These are phyloP conservation scores for Auriscalpium vulgare DNA, from an alignment of 768 basidiomycete genomes.

Conservation along the genomic window DNA sequence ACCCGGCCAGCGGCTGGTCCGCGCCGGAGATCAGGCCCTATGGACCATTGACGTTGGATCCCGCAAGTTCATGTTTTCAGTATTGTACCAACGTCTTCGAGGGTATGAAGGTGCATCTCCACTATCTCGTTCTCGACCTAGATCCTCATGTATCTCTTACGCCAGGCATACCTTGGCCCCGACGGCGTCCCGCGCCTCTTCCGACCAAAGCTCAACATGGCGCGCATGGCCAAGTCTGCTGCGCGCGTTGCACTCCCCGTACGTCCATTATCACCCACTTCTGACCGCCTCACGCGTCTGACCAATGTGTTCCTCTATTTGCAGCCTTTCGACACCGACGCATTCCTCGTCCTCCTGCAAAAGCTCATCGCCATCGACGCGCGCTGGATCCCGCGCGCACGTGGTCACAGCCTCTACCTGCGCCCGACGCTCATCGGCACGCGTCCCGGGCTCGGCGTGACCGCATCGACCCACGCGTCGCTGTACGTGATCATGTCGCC, in stretches of 20 bases:
- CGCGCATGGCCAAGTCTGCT: slow-evolving; percentile 61
- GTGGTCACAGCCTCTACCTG: slow-evolving; percentile 81
- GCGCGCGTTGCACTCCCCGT: slow-evolving; percentile 70
- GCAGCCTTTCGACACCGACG: slow-evolving; percentile 37
- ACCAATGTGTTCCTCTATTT: not conserved
- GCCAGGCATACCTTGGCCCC: slow-evolving; percentile 60
- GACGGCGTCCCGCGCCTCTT: slow-evolving; percentile 72
- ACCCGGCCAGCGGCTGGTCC: slow-evolving; percentile 60
- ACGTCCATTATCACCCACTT: slow-evolving; percentile 16
- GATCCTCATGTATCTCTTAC: not conserved
- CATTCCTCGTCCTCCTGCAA: slow-evolving; percentile 47
- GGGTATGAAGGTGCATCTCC: slow-evolving; percentile 51
- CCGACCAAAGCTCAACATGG: slow-evolving; percentile 81
- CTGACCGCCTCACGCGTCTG: not conserved
- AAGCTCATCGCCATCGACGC: slow-evolving; percentile 61
- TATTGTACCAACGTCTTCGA: slow-evolving; percentile 57
- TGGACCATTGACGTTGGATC: slow-evolving; percentile 50
- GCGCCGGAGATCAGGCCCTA: slow-evolving; percentile 69
- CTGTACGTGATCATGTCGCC: slow-evolving; percentile 81
- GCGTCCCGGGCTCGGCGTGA: slow-evolving; percentile 49
- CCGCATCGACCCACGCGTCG: slow-evolving; percentile 69
- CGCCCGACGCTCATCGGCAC: slow-evolving; percentile 66
- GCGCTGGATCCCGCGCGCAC: slow-evolving; percentile 75
- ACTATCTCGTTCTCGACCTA: not conserved
- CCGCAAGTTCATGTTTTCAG: slow-evolving; percentile 47